Percentiles rank a stretch among this genome's conserved stretches.
Evolutionary conservation across 1,284 basidiomycete genomes (phyloP).

Genomic region (Rhodotorula glutinis): DNA sequence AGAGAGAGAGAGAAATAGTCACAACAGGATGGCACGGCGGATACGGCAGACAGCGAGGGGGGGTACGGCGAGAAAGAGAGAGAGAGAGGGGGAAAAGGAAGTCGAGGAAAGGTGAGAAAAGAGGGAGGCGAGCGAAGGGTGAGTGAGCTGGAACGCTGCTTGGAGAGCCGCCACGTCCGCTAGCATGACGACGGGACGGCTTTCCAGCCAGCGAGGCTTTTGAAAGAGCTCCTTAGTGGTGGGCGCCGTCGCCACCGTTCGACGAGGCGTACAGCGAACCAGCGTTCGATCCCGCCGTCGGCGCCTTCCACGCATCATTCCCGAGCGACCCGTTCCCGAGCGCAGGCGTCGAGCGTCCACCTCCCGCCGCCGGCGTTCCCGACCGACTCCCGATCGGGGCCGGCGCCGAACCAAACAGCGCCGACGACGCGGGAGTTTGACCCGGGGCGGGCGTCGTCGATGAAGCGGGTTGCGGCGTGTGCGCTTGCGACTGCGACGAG

Average conservation of each 20-base stretch:
- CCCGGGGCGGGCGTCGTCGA: neutral
- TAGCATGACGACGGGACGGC: too few relatives aligned
- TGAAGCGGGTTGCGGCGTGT: slow-evolving; percentile 6
- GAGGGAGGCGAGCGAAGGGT: too few relatives aligned
- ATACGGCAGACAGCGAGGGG: neutral
- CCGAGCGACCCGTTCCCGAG: slow-evolving; percentile 30
- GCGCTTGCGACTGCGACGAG: neutral
- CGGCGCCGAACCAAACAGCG: slow-evolving; percentile 17
- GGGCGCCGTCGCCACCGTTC: neutral
- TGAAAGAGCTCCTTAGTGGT: too few relatives aligned
- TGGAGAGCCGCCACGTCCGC: too few relatives aligned
- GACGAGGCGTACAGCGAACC: neutral
- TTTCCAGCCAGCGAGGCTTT: too few relatives aligned
- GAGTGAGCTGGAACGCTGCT: too few relatives aligned
- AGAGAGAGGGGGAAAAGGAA: neutral
- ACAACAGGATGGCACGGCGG: slow-evolving; percentile 3
- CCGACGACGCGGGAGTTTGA: slow-evolving; percentile 8
- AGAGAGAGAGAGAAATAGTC: neutral
- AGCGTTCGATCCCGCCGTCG: slow-evolving; percentile 3
- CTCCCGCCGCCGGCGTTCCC: slow-evolving; percentile 19
- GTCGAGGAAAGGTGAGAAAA: neutral
- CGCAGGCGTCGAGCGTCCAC: slow-evolving; percentile 7
- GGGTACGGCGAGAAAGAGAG: too few relatives aligned
- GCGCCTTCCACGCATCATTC: slow-evolving; percentile 24
- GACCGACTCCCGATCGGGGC: slow-evolving; percentile 26